These are phyloP conservation scores for Actinomortierella ambigua DNA, from an alignment of 371 early-diverging fungal genomes.

Conservation along the genomic window DNA sequence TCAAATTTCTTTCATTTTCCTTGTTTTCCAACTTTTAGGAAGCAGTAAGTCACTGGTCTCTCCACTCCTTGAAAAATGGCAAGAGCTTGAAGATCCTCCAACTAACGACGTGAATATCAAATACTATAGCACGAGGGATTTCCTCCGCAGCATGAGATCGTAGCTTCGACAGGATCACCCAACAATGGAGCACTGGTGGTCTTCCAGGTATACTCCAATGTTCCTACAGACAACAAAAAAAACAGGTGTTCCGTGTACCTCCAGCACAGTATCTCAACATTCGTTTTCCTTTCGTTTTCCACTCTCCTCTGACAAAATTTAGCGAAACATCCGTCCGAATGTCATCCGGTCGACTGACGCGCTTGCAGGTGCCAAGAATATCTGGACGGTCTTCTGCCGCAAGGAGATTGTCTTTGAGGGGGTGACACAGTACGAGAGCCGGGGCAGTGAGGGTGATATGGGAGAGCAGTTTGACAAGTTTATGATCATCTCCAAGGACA, in stretches of 20 bases:
- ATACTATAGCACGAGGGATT: constrained; percentile 32
- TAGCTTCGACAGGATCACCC: constrained; percentile 81
- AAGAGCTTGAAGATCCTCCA: too few species aligned
- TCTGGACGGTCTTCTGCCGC: constrained; percentile 72
- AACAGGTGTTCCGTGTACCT: too few species aligned
- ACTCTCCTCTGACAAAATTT: too few species aligned
- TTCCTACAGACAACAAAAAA: too few species aligned
- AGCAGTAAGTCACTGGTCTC: constrained; percentile 29
- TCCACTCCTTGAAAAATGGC: constrained; percentile 6
- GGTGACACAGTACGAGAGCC: constrained; percentile 49
- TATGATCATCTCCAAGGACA: constrained; percentile 73
- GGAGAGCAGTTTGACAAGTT: constrained; percentile 63
- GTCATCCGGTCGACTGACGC: constrained; percentile 69
- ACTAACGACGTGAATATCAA: too few species aligned
- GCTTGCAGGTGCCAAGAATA: constrained; percentile 64
- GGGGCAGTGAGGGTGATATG: constrained; percentile 44
- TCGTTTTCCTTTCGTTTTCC: constrained; percentile 73
- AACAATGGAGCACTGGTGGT: constrained; percentile 78
- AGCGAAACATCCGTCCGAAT: constrained; percentile 78
- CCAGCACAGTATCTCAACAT: too few species aligned
- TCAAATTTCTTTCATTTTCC: too few species aligned
- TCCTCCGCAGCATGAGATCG: constrained; percentile 75
- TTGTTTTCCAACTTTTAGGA: background rate
- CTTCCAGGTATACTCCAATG: too few species aligned
- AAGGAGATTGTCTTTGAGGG: constrained; percentile 57